These are phyloP conservation scores for Pyrenophora graminea DNA, from an alignment of 2,329 filamentous ascomycete species.

Conservation along the genomic window DNA sequence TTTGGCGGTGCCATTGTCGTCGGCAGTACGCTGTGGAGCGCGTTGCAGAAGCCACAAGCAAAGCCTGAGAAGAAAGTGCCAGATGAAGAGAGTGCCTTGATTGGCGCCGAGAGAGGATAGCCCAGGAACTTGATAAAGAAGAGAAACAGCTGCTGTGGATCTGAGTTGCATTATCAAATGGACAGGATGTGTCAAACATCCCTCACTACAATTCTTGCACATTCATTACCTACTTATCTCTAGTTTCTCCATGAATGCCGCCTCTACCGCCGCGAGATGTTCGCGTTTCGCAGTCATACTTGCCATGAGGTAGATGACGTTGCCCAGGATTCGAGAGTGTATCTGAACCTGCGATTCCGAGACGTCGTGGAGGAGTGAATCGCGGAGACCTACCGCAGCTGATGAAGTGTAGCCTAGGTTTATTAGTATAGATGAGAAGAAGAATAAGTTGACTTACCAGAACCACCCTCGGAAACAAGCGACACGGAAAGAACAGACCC, in stretches of 20 bases:
- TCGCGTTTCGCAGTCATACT: slow-evolving; percentile 44
- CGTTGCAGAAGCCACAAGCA: too few species aligned
- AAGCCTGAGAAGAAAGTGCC: too few species aligned
- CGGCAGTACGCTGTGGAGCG: too few species aligned
- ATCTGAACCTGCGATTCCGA: slow-evolving; percentile 50
- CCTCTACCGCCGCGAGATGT: slow-evolving; percentile 26
- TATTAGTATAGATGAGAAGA: not conserved
- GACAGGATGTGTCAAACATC: too few species aligned
- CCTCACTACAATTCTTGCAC: too few species aligned
- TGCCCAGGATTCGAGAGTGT: slow-evolving; percentile 64
- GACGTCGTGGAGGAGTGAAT: slow-evolving; percentile 50
- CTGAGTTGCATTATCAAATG: too few species aligned
- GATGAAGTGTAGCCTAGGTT: slow-evolving; percentile 59
- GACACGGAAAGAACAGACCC: slow-evolving; percentile 75
- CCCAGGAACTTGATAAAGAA: too few species aligned
- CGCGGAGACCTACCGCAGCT: slow-evolving; percentile 58
- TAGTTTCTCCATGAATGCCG: slow-evolving; percentile 26
- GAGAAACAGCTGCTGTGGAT: too few species aligned
- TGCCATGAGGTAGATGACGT: slow-evolving; percentile 66
- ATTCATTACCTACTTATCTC: not conserved
- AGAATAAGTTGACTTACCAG: slow-evolving; percentile 42
- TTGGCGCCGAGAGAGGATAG: too few species aligned
- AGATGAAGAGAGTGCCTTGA: too few species aligned
- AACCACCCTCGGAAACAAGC: slow-evolving; percentile 54
- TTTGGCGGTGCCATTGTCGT: too few species aligned